Evolutionary conservation across 257 asterid species (phyloP).

Genomic region (Nicotiana sylvestris): DNA sequence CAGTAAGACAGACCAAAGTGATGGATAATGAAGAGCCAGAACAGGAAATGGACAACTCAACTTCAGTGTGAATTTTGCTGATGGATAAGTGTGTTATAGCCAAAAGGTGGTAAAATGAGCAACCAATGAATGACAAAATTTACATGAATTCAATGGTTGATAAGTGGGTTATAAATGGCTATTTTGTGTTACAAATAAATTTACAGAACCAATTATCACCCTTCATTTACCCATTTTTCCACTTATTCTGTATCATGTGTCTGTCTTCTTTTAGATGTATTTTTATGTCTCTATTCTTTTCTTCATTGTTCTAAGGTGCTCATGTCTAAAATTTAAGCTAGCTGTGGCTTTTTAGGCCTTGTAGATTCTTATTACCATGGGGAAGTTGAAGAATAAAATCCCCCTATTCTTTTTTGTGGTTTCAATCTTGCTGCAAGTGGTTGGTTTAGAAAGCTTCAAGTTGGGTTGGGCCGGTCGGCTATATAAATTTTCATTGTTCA

Average conservation of each 20-base stretch:
- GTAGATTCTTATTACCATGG: not conserved
- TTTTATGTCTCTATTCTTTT: too few relatives aligned
- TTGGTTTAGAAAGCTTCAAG: not conserved
- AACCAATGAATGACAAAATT: not conserved
- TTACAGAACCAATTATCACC: not conserved
- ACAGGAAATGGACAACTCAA: conserved; percentile 31
- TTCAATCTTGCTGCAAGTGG: not conserved
- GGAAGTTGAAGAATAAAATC: not conserved
- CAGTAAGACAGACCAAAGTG: conserved; percentile 51
- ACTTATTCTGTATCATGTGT: not conserved
- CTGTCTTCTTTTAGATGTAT: not conserved
- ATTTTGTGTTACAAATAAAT: not conserved
- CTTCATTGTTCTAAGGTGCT: too few relatives aligned
- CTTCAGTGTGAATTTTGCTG: conserved; percentile 22
- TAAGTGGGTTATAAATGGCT: not conserved
- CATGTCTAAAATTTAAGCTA: too few relatives aligned
- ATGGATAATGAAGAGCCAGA: conserved; percentile 54
- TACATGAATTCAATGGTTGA: not conserved
- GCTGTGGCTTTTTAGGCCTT: not conserved
- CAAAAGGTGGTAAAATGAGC: not conserved
- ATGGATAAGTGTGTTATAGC: not conserved
- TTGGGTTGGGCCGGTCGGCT: too few relatives aligned
- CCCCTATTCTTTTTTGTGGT: not conserved
- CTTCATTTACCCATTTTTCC: not conserved
- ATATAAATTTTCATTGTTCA: too few relatives aligned